Base-by-base conservation (phyloP, 2,329 filamentous ascomycete genomes). In the Trichophyton schoenleinii region DNA sequence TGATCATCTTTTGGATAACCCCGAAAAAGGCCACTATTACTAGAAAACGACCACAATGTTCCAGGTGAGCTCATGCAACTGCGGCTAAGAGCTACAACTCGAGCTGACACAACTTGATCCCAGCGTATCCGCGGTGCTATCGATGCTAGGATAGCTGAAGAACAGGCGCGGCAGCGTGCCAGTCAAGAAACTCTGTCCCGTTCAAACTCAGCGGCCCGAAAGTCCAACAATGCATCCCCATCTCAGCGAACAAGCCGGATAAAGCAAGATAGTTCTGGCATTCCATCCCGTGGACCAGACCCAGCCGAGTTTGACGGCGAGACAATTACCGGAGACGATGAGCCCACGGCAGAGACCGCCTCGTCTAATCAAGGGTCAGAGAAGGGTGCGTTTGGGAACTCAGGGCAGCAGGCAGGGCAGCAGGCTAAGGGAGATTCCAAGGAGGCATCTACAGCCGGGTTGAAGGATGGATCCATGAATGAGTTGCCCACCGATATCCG, bases 221-320 rank as follows among this genome's bases (percentile, higher is more conserved):
- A 63, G 59, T 52, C 62, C 58, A 70, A 61, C 31, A 34, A 22
- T 7, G 60, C 62, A 18, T 65, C 61, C 64, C 59, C 62, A 15
- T 65, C 61, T 64, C 70, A 67, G 68, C 70, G 62, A 63, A 68
- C 66, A 42, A 68, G 70, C 64, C 69, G 72, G 28, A 13, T 36
- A 36, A 55, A 36, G 9, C 61, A 71, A 18, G 69, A 67, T 28
- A 71, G 69, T 52, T 28, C n/a, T 63, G 55, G 20, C 4, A 78
- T 80, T 60, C 49, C 61, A 11, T 73, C 77, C 2, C 83, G 86
- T 68, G 79, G 79, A 46, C 87, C 89, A 1, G 91, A 96, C 73
- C 91, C 92, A 31, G 85, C 88, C 41, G 88, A 96, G 62, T 95
- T 95, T 68, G 89, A 95, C 71, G 83, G 85, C 0, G 88, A 90